phyloP scores from a whole-genome alignment of 495 filamentous ascomycete genomes.

The Penicillium bialowiezense region DNA sequence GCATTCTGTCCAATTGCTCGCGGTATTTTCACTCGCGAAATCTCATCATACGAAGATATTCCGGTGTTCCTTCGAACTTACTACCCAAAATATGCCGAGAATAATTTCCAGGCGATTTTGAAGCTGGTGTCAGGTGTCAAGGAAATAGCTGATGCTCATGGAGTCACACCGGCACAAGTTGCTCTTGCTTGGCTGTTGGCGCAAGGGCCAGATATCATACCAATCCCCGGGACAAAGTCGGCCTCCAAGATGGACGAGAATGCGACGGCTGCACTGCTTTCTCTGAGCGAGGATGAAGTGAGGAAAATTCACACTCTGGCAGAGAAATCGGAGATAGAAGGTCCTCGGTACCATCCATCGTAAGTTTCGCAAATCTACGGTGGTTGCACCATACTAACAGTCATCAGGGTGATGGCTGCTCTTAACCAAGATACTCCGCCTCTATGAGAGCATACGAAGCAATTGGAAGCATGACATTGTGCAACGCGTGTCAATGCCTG shows the following conservation, averaged over 20 bases:
- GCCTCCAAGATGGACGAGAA: slow-evolving; percentile 58
- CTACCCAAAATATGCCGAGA: slow-evolving; percentile 46
- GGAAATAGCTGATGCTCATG: slow-evolving; percentile 45
- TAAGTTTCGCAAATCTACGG: neutral
- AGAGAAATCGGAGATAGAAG: slow-evolving; percentile 1
- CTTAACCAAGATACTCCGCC: no score
- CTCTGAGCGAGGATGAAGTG: slow-evolving; percentile 49
- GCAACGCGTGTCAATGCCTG: no score
- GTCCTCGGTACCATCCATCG: slow-evolving; percentile 7
- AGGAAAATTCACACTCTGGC: slow-evolving; percentile 35
- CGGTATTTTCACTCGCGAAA: slow-evolving; percentile 53
- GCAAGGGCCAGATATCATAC: slow-evolving; percentile 53
- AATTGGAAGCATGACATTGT: no score
- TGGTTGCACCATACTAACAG: no score
- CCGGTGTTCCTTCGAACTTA: slow-evolving; percentile 30
- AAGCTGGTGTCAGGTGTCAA: slow-evolving; percentile 37
- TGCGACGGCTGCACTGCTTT: slow-evolving; percentile 41
- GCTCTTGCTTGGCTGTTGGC: slow-evolving; percentile 52
- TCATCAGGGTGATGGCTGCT: no score
- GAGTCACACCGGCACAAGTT: slow-evolving; percentile 41
- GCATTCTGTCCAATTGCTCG: slow-evolving; percentile 63
- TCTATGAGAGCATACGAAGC: no score
- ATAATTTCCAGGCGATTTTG: slow-evolving; percentile 49
- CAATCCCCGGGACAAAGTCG: slow-evolving; percentile 58
- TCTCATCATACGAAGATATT: slow-evolving; percentile 44